Evolutionary conservation across 2,329 filamentous ascomycete species (phyloP).

Genomic region (Talaromyces sp.): DNA sequence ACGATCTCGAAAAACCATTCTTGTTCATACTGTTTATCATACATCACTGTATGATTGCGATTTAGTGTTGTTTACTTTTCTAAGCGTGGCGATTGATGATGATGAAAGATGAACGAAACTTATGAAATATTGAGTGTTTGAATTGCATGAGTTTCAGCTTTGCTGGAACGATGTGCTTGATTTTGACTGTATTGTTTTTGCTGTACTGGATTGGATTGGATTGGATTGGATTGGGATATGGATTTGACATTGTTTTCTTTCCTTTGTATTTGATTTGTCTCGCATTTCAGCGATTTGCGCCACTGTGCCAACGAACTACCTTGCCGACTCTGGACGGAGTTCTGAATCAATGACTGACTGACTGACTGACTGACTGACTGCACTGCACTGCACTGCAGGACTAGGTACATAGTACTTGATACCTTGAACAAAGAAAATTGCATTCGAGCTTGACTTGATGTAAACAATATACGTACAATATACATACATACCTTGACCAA

Average conservation of each 20-base stretch:
- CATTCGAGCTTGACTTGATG: not conserved
- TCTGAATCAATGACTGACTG: conserved; percentile 12
- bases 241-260: conserved; percentile 7
- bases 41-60: conserved; percentile 11
- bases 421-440: conserved; percentile 16
- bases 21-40: conserved; percentile 3
- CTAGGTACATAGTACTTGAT: conserved; percentile 14
- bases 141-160: conserved; percentile 14
- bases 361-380: conserved; percentile 16
- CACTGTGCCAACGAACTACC: conserved; percentile 1
- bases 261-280: conserved; percentile 17
- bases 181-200: conserved; percentile 13
- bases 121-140: conserved; percentile 35
- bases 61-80: conserved; percentile 26
- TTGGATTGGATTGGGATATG: not conserved
- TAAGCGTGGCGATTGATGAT: conserved; percentile 32
- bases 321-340: not conserved
- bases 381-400: conserved; percentile 11
- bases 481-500: not conserved
- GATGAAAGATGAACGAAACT: conserved; percentile 45
- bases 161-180: conserved; percentile 22
- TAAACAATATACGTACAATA: not conserved
- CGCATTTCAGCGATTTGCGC: conserved; percentile 20
- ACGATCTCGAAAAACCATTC: not conserved
- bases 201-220: conserved; percentile 2